A percentile compares a stretch with the other conserved stretches of the same genome.
Conservation (phyloP, 2,329 filamentous ascomycete genomes). For the Acephala macrosclerotiorum region DNA sequence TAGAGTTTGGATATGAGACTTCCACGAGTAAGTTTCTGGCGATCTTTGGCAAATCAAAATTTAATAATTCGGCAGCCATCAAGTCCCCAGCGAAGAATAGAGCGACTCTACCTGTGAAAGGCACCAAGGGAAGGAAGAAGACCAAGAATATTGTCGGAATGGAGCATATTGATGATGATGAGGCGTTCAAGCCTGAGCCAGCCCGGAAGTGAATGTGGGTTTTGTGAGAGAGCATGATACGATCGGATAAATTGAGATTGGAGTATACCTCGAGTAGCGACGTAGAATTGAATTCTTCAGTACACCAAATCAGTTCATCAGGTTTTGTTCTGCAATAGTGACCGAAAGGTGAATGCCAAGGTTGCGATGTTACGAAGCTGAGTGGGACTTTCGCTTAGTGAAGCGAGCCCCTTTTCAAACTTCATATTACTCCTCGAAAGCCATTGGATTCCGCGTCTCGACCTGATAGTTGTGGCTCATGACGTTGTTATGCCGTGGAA, state of each 20-base stretch:
- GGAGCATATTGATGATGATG: not conserved
- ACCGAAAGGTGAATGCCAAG: not conserved
- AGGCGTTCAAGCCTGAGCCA: not conserved
- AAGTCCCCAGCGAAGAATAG: not conserved
- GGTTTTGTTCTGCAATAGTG: too few species aligned
- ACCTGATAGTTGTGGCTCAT: too few species aligned
- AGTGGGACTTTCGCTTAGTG: not conserved
- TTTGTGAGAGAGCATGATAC: not conserved
- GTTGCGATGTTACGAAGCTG: not conserved
- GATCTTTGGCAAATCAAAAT: not conserved
- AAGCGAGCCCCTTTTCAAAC: not conserved
- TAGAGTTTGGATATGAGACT: not conserved
- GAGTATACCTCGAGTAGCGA: not conserved
- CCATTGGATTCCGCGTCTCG: too few species aligned
- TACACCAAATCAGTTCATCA: not conserved
- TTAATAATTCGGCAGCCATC: not conserved
- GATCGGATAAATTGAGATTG: not conserved
- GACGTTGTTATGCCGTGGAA: too few species aligned
- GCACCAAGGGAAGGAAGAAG: not conserved
- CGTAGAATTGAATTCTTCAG: not conserved
- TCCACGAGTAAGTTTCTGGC: not conserved
- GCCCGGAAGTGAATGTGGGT: not conserved
- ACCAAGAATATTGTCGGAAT: not conserved
- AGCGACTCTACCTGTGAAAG: not conserved
- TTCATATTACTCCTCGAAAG: not conserved